Conservation (phyloP, 176 grass and related monocot species). For the Elymus sibiricus region DNA sequence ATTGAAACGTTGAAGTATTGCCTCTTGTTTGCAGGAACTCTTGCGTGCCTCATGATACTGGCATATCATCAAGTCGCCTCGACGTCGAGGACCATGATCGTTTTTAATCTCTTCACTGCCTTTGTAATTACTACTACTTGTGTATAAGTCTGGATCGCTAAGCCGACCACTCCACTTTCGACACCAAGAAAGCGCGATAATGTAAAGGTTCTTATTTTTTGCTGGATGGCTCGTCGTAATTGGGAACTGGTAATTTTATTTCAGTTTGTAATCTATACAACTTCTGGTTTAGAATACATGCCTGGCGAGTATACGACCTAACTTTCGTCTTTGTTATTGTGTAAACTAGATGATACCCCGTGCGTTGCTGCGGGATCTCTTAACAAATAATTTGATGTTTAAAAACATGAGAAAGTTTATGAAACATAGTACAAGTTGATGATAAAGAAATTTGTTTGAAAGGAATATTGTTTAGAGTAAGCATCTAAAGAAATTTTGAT, state of each 20-base stretch:
- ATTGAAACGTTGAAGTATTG: neutral
- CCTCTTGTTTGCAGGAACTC: neutral
- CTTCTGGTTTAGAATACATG: too few relatives aligned
- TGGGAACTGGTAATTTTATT: neutral
- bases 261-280: neutral
- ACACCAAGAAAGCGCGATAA: neutral
- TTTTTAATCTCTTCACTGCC: neutral
- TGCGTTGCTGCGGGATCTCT: too few relatives aligned
- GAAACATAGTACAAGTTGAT: too few relatives aligned
- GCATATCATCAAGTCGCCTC: neutral
- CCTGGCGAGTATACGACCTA: too few relatives aligned
- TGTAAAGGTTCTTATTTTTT: neutral
- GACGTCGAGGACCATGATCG: neutral
- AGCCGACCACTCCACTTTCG: neutral
- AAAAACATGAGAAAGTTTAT: too few relatives aligned
- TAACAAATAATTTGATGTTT: too few relatives aligned
- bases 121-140: neutral
- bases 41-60: neutral
- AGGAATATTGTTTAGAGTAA: too few relatives aligned
- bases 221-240: neutral
- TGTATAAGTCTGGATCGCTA: conserved; percentile 1
- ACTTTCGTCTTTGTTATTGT: too few relatives aligned
- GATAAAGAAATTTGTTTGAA: too few relatives aligned
- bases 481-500: too few relatives aligned
- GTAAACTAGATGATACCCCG: too few relatives aligned